phyloP scores from a whole-genome alignment of 2,329 filamentous ascomycete species.

The Leptographium procerum region DNA sequence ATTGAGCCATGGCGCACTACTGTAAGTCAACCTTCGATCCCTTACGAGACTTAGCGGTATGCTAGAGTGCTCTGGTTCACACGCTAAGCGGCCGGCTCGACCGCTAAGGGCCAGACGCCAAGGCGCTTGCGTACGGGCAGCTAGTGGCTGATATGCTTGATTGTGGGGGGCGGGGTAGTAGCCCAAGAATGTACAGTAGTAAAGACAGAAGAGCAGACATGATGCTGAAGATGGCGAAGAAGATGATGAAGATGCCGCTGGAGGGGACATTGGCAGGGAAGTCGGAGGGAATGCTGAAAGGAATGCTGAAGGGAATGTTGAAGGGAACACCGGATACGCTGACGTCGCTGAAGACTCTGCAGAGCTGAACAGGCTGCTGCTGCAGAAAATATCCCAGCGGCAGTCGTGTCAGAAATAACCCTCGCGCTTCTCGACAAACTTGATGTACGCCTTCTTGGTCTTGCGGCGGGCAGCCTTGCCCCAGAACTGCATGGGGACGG shows the following conservation, averaged over 20 bases:
- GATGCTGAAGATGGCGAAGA: not conserved
- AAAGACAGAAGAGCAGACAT: not conserved
- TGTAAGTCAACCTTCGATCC: no score
- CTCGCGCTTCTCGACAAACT: not conserved
- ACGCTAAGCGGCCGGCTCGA: not conserved
- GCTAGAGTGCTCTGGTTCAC: no score
- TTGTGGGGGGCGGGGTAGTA: not conserved
- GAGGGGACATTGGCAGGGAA: no score
- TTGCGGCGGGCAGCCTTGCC: conserved; percentile 2
- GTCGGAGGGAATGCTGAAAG: no score
- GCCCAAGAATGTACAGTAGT: not conserved
- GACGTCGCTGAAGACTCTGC: not conserved
- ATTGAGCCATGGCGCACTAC: no score
- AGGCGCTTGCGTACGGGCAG: not conserved
- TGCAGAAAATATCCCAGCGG: not conserved
- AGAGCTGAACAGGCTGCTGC: not conserved
- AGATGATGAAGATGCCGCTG: not conserved
- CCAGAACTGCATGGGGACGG: conserved; percentile 1
- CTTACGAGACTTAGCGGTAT: no score
- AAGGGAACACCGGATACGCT: no score
- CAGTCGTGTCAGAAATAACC: conserved; percentile 11
- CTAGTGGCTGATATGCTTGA: not conserved
- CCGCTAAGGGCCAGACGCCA: not conserved
- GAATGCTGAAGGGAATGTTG: no score
- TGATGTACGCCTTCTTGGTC: not conserved